phyloP scores from a whole-genome alignment of 768 basidiomycete genomes.

The Lentinula raphanica region DNA sequence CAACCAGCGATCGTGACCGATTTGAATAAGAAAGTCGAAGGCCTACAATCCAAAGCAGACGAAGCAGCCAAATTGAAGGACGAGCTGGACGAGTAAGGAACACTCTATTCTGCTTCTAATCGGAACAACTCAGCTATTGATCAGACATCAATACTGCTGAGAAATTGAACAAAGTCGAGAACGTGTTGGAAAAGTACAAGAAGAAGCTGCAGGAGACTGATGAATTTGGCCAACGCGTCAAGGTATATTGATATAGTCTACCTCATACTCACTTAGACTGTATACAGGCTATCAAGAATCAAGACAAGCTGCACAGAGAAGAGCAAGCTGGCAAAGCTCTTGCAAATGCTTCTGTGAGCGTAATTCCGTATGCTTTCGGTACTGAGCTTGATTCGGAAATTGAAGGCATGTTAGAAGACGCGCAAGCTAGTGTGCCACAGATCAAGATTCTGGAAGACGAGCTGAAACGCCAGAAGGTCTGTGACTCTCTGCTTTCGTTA shows the following conservation, averaged over 20 bases:
- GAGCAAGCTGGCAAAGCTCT: conserved; percentile 58
- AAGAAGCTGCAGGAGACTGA: conserved; percentile 96
- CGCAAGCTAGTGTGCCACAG: conserved; percentile 58
- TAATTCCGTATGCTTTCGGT: neutral
- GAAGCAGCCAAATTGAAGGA: conserved; percentile 82
- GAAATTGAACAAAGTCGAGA: conserved; percentile 88
- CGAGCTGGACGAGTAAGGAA: conserved; percentile 87
- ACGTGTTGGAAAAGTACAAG: conserved; percentile 98
- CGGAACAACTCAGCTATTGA: neutral
- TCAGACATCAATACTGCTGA: conserved; percentile 90
- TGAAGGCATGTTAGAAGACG: conserved; percentile 64
- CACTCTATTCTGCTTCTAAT: neutral
- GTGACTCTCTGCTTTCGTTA: neutral
- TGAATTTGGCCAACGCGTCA: conserved; percentile 81
- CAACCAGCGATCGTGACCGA: conserved; percentile 65
- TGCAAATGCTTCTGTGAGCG: conserved; percentile 38
- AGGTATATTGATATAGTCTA: conserved; percentile 40
- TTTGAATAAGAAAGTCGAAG: conserved; percentile 73
- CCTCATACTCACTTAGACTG: neutral
- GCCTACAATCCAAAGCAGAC: conserved; percentile 72
- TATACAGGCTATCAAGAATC: conserved; percentile 84
- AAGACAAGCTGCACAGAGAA: conserved; percentile 85
- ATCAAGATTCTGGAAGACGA: conserved; percentile 66
- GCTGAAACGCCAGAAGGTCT: conserved; percentile 50
- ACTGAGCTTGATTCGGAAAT: neutral